Percentiles rank a stretch among this genome's conserved stretches.
Evolutionary conservation across 257 asterid genomes (phyloP).

Genomic region (Forsythia viridissima): DNA sequence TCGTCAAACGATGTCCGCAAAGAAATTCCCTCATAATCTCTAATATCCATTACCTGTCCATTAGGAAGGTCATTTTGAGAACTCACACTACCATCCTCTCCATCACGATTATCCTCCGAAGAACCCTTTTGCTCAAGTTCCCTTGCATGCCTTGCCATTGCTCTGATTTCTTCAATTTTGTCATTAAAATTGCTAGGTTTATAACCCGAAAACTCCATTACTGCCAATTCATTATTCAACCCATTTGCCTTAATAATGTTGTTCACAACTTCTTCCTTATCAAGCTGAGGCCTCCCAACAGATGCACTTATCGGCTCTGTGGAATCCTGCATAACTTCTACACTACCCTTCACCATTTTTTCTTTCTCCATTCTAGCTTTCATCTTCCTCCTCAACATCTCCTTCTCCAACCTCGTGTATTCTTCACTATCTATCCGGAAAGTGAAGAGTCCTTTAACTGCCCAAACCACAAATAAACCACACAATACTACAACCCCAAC

Average conservation of each 20-base stretch:
- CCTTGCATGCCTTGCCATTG: slow-evolving; percentile 73
- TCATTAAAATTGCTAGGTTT: slow-evolving; percentile 41
- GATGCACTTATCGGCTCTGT: slow-evolving; percentile 36
- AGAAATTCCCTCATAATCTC: slow-evolving; percentile 31
- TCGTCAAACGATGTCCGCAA: slow-evolving; percentile 24
- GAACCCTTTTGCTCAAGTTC: slow-evolving; percentile 55
- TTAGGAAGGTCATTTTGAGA: slow-evolving; percentile 31
- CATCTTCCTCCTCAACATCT: slow-evolving; percentile 72
- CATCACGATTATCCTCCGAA: slow-evolving; percentile 26
- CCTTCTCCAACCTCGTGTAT: slow-evolving; percentile 66
- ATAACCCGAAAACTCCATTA: slow-evolving; percentile 26
- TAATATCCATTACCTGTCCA: slow-evolving; percentile 22
- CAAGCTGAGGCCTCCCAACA: slow-evolving; percentile 66
- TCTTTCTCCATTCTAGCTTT: slow-evolving; percentile 61
- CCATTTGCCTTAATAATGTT: slow-evolving; percentile 51
- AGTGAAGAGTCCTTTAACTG: slow-evolving; percentile 41
- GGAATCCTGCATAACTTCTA: slow-evolving; percentile 58
- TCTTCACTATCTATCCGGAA: slow-evolving; percentile 35
- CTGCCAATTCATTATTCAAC: slow-evolving; percentile 28
- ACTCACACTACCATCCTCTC: slow-evolving; percentile 31
- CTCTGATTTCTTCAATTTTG: slow-evolving; percentile 63
- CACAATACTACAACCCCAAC: slow-evolving; percentile 57
- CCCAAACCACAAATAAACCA: slow-evolving; percentile 52
- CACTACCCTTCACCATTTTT: slow-evolving; percentile 48
- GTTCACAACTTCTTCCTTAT: slow-evolving; percentile 61